These are phyloP conservation scores for Auricularia sp. DNA, from an alignment of 768 basidiomycete species.

Conservation along the genomic window DNA sequence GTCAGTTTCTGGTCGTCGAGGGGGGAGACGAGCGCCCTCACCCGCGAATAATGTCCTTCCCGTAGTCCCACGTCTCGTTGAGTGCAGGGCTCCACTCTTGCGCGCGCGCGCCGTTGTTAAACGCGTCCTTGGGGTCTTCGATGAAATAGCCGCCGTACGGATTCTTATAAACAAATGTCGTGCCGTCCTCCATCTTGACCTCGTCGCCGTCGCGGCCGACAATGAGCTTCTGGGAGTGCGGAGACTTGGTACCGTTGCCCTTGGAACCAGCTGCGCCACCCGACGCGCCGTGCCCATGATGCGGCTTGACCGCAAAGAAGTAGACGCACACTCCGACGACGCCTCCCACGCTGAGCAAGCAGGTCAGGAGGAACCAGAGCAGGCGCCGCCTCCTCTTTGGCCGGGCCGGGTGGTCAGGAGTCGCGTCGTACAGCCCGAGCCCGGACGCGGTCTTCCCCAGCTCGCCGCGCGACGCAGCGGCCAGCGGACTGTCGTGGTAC, in stretches of 20 bases:
- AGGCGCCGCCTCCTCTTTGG: neutral
- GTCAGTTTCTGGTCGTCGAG: neutral
- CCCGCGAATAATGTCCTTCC: conserved; percentile 53
- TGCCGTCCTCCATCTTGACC: conserved; percentile 55
- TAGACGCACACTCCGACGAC: conserved; percentile 15
- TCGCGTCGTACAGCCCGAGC: neutral
- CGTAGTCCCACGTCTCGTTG: conserved; percentile 65
- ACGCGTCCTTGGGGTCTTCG: conserved; percentile 63
- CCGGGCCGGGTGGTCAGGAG: neutral
- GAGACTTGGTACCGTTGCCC: conserved; percentile 6
- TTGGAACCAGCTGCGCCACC: conserved; percentile 46
- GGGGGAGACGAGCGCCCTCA: conserved; percentile 18
- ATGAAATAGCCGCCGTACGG: conserved; percentile 69
- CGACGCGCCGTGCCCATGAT: conserved; percentile 10
- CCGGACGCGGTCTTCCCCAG: neutral
- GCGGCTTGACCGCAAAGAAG: conserved; percentile 15
- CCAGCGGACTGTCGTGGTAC: no score
- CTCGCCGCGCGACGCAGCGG: no score
- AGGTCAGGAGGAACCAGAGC: conserved; percentile 10
- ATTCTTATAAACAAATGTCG: conserved; percentile 68
- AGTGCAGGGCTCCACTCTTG: conserved; percentile 77
- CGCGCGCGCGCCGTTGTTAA: conserved; percentile 61
- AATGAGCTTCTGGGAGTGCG: conserved; percentile 12
- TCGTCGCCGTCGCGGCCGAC: conserved; percentile 76
- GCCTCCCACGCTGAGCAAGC: conserved; percentile 7